Conservation (phyloP, 331 rosid genomes). For the Rhamnella rubrinervis region DNA sequence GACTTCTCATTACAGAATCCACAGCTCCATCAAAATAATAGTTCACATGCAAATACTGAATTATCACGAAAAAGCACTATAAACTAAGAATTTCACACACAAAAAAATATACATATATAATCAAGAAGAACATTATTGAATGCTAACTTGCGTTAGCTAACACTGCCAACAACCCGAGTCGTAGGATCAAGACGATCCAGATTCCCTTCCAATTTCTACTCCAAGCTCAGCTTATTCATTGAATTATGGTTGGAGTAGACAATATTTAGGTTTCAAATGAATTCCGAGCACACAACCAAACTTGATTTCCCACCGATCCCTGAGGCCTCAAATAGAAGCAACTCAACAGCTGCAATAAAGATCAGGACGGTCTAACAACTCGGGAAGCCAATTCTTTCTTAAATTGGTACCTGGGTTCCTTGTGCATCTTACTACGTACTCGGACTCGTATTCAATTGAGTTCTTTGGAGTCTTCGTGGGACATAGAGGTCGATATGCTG, state of each 20-base stretch:
- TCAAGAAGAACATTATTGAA: not conserved
- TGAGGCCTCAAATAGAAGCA: slow-evolving; percentile 60
- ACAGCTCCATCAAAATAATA: no score
- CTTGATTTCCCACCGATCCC: slow-evolving; percentile 46
- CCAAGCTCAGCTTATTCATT: slow-evolving; percentile 22
- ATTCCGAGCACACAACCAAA: slow-evolving; percentile 11
- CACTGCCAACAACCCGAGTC: slow-evolving; percentile 64
- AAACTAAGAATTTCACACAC: not conserved
- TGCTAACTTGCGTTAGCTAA: slow-evolving; percentile 69
- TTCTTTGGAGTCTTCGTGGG: slow-evolving; percentile 77
- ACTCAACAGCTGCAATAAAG: slow-evolving; percentile 46
- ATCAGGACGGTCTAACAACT: slow-evolving; percentile 52
- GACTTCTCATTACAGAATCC: not conserved
- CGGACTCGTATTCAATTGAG: slow-evolving; percentile 67
- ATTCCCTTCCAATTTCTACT: slow-evolving; percentile 44
- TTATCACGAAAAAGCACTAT: not conserved
- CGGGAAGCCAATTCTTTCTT: slow-evolving; percentile 39
- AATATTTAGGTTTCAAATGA: not conserved
- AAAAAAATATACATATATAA: not conserved
- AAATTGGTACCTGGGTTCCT: slow-evolving; percentile 45
- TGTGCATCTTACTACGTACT: slow-evolving; percentile 70
- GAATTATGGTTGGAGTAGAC: slow-evolving; percentile 8
- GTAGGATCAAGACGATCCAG: slow-evolving; percentile 77
- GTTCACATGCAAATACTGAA: not conserved
- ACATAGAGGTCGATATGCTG: slow-evolving; percentile 55